Evolutionary conservation across 768 basidiomycete species (phyloP), one percentile per base, ranked within the genome.

Genomic region (Amanita pallidorosea): DNA sequence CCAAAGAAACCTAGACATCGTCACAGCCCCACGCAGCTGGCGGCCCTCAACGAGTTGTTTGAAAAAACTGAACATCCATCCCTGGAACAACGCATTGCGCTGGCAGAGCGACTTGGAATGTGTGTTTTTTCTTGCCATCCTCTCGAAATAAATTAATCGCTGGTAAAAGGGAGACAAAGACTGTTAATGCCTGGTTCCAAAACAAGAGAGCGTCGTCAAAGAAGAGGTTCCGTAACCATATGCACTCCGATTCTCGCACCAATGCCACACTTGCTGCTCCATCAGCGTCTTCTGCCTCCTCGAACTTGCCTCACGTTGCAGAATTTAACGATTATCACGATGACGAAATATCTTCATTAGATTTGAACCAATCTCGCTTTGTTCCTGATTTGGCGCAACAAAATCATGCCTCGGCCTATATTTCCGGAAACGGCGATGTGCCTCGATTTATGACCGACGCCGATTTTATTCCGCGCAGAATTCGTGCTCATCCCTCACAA

Each of bases 131-230:
- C 40, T 49, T 58, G 51, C 45, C 45, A 49, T 45, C 41, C 52
- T 31, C 54, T 59, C 44, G 57, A 29, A 51, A 52, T 55, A 48
- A 54, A 49, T 48, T 34, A 53, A 49, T 55, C 33, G 4, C 33
- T 48, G 47, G 11, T 46, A 29, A 61, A 23, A 88, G 87, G 82
- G 84, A 88, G 63, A 81, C 79, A 64, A 88, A 88, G 74, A 86
- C 84, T 2, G 85, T 88, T 61, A 85, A 85, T 62, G 83, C 87
- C 12, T 88, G 85, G 83, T 89, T 88, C 66, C 86, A 88, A 68
- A 88, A 88, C 63, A 88, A 88, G 71, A 75, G 87, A 49, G 86
- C 87, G 5, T 87, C 85, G 11, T 80, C 78, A 58, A 88, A 87
- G 75, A 88, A 88, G 66, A 75, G 70, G 64, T 75, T 73, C 63